Evolutionary conservation across 345 rosid species (phyloP).

Genomic region (Capsella bursapastoris): DNA sequence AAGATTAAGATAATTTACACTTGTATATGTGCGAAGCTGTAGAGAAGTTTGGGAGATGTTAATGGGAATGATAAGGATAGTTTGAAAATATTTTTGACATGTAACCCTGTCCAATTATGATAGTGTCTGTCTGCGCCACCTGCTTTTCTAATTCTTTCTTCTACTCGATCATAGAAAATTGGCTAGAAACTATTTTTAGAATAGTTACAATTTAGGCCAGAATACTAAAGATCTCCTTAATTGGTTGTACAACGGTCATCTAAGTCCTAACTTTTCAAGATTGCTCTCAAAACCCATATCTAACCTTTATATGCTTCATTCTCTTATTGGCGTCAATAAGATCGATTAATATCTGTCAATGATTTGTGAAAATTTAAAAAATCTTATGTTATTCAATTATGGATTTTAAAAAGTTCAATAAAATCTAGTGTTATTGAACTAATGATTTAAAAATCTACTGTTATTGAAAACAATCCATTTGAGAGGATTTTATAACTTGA

Average conservation of each 20-base stretch:
- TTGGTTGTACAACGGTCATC: constrained; percentile 11
- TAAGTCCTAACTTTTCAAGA: not conserved
- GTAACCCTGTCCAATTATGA: constrained; percentile 18
- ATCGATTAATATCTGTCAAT: not conserved
- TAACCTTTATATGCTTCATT: constrained; percentile 5
- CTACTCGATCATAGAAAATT: not conserved
- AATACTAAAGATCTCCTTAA: constrained; percentile 9
- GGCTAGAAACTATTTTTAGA: constrained; percentile 23
- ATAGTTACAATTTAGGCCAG: constrained; percentile 7
- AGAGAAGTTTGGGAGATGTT: constrained; percentile 20
- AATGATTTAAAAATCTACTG: no score
- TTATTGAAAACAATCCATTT: no score
- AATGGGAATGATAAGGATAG: constrained; percentile 30
- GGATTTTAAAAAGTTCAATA: no score
- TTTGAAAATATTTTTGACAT: constrained; percentile 6
- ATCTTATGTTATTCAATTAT: no score
- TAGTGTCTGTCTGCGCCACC: not conserved
- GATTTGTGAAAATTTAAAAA: no score
- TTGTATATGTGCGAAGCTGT: constrained; percentile 34
- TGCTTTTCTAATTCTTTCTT: constrained; percentile 1
- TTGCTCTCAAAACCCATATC: not conserved
- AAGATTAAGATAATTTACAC: constrained; percentile 23
- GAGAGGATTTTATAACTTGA: no score
- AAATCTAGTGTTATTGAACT: no score
- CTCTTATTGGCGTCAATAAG: constrained; percentile 15